Conservation (phyloP, 768 basidiomycete genomes). For the Fomitopsis serialis region DNA sequence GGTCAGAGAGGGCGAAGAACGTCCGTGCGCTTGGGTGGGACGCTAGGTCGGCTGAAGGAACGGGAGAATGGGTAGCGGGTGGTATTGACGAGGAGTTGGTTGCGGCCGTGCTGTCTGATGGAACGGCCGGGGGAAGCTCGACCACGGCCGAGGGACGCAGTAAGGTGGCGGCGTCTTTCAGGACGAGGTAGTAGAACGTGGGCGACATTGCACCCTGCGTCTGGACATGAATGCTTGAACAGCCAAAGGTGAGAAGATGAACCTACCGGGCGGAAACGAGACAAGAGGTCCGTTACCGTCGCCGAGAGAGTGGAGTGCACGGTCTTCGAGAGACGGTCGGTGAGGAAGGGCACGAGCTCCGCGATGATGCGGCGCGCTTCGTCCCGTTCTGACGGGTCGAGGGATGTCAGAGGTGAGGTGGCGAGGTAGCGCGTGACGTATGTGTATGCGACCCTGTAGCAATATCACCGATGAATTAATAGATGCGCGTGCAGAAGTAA, state of each 20-base stretch:
- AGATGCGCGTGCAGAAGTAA: not conserved
- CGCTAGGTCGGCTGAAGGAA: slow-evolving; percentile 13
- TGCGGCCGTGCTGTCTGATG: no score
- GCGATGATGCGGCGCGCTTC: slow-evolving; percentile 46
- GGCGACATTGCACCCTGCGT: slow-evolving; percentile 29
- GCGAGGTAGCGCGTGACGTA: slow-evolving; percentile 61
- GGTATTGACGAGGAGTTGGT: not conserved
- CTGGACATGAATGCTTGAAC: not conserved
- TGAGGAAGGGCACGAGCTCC: slow-evolving; percentile 58
- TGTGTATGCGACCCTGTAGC: slow-evolving; percentile 62
- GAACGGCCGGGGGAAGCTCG: slow-evolving; percentile 3
- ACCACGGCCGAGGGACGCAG: slow-evolving; percentile 40
- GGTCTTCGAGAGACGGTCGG: slow-evolving; percentile 52
- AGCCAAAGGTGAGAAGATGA: not conserved
- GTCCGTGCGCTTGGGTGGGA: slow-evolving; percentile 36
- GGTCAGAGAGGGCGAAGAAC: slow-evolving; percentile 52
- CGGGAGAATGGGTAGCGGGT: not conserved
- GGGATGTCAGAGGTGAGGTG: slow-evolving; percentile 47
- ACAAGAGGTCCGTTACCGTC: slow-evolving; percentile 61
- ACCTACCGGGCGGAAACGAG: slow-evolving; percentile 53
- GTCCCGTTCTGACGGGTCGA: slow-evolving; percentile 37
- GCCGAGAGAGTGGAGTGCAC: slow-evolving; percentile 44
- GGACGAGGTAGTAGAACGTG: slow-evolving; percentile 44
- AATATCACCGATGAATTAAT: not conserved
- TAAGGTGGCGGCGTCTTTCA: slow-evolving; percentile 50